Evolutionary conservation across 768 basidiomycete species (phyloP).

Genomic region (Suillus decipiens): DNA sequence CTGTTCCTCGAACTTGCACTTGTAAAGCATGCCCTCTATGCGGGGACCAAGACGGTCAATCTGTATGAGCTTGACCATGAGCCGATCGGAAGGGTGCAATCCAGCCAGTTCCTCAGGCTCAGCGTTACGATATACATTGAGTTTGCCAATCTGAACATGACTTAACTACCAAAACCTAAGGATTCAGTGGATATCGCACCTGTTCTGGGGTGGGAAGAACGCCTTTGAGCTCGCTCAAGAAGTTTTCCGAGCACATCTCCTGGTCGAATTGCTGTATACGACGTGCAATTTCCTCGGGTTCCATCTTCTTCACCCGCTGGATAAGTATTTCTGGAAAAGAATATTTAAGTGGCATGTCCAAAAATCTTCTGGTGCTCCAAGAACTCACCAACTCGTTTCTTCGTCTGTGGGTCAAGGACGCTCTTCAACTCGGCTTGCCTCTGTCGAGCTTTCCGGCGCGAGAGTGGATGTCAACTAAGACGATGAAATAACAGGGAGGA

Average conservation of each 20-base stretch:
- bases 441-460: slow-evolving; percentile 58
- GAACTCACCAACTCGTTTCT: slow-evolving; percentile 87
- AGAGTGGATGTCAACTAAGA: background rate
- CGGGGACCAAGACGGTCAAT: slow-evolving; percentile 86
- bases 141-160: slow-evolving; percentile 71
- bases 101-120: slow-evolving; percentile 81
- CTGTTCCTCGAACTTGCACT: slow-evolving; percentile 84
- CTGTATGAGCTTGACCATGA: slow-evolving; percentile 97
- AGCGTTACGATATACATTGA: slow-evolving; percentile 88
- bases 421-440: slow-evolving; percentile 89
- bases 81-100: slow-evolving; percentile 91
- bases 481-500: slow-evolving; percentile 7
- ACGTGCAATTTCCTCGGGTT: slow-evolving; percentile 84
- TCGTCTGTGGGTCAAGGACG: slow-evolving; percentile 87
- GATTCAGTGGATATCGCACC: slow-evolving; percentile 38
- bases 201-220: slow-evolving; percentile 92
- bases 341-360: background rate
- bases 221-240: slow-evolving; percentile 85
- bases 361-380: background rate
- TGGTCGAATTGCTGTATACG: slow-evolving; percentile 87
- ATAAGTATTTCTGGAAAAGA: slow-evolving; percentile 79
- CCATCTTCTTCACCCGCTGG: slow-evolving; percentile 77
- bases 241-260: slow-evolving; percentile 83
- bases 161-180: background rate
- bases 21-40: slow-evolving; percentile 95